Conservation (phyloP, 2,329 filamentous ascomycete genomes). For the Fusarium falciforme region DNA sequence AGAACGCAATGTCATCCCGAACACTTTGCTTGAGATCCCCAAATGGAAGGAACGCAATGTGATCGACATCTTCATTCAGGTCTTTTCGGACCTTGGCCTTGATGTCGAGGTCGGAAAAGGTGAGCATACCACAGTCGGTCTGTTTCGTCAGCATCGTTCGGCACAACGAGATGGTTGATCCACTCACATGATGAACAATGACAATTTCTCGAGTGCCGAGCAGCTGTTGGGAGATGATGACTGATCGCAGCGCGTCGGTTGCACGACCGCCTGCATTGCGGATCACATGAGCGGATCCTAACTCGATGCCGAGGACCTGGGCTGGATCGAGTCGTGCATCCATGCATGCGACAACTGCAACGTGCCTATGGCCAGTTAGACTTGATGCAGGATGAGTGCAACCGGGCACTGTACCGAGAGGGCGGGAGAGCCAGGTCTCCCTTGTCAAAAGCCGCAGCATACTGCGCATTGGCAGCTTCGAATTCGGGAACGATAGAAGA, state of each 20-base stretch:
- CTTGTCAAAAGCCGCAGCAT: constrained; percentile 36
- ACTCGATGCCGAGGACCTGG: constrained; percentile 32
- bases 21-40: constrained; percentile 72
- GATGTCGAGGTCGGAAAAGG: constrained; percentile 70
- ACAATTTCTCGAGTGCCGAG: constrained; percentile 81
- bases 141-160: constrained; percentile 7
- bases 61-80: constrained; percentile 61
- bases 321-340: constrained; percentile 76
- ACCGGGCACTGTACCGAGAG: constrained; percentile 24
- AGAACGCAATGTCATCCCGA: constrained; percentile 70
- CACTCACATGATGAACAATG: constrained; percentile 71
- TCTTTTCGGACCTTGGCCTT: constrained; percentile 68
- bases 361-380: constrained; percentile 41
- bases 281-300: constrained; percentile 82
- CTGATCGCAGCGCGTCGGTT: constrained; percentile 76
- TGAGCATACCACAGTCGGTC: constrained; percentile 69
- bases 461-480: constrained; percentile 38
- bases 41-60: constrained; percentile 76
- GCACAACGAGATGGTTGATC: accelerated
- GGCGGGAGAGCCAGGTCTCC: constrained; percentile 38
- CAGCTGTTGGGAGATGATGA: constrained; percentile 83
- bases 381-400: background rate
- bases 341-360: constrained; percentile 78
- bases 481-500: constrained; percentile 36
- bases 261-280: constrained; percentile 78